These are phyloP conservation scores for Penicillium freii DNA, from an alignment of 2,329 filamentous ascomycete species.

Conservation along the genomic window DNA sequence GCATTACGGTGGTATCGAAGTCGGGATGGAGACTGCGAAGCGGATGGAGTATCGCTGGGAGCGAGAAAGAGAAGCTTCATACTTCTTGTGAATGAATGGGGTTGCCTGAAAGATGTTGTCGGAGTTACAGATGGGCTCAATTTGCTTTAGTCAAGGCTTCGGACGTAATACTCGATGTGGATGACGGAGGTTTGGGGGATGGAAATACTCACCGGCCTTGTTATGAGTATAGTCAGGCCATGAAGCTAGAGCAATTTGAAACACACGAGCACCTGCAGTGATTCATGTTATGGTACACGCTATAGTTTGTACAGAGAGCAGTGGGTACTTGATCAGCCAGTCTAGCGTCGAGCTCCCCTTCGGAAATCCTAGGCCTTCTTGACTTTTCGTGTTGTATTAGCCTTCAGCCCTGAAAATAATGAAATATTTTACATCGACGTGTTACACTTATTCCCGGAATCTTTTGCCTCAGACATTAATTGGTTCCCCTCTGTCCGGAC, in stretches of 20 bases:
- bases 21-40: slow-evolving; percentile 4
- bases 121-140: not conserved
- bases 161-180: not conserved
- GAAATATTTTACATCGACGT: not conserved
- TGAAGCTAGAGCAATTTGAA: not conserved
- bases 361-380: too few relatives aligned
- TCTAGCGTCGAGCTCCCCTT: not conserved
- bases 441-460: not conserved
- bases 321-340: not conserved
- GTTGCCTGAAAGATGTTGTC: not conserved
- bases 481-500: not conserved
- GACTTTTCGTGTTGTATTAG: not conserved
- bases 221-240: not conserved
- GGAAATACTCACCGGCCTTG: not conserved
- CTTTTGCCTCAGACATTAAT: not conserved
- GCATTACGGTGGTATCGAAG: slow-evolving; percentile 5
- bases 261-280: not conserved
- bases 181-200: not conserved
- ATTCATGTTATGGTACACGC: not conserved
- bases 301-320: not conserved
- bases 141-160: not conserved
- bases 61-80: slow-evolving; percentile 6
- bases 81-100: slow-evolving; percentile 4
- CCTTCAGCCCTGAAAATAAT: not conserved
- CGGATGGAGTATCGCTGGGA: slow-evolving; percentile 11